Base-by-base conservation (phyloP, 1,284 basidiomycete genomes). In the Rhizopogon parksii region DNA sequence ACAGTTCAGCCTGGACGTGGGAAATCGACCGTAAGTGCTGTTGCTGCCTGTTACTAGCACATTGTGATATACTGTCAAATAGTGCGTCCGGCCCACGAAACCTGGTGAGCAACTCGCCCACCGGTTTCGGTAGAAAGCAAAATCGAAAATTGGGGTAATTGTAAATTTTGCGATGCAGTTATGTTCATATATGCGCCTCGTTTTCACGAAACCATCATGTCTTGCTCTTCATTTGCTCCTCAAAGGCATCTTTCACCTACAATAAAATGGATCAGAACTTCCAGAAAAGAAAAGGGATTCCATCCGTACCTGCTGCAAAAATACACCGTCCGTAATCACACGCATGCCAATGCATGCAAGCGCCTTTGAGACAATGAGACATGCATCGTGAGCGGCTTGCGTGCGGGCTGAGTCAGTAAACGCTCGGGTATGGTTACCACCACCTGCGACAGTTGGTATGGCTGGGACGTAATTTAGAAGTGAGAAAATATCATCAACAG, bases 1-100 rank as follows among this genome's bases (percentile, higher is more conserved):
- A 80, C 46, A 70, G 76, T 14, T 81, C 79, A 30, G 73, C 79
- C 3, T 83, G 77, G 79, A 80, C 80, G n/a, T 83, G 81, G 78
- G 83, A 86, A 59, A 70, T 86, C 42, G 84, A 86, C 57, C 65
- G 82, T 81, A 59, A 71, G 79, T 64, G 25, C 4, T 6, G 9
- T 19, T 40, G 27, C 8, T 36, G 2, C 40, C 35, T 17, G 6
- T 12, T 32, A 15, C 27, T 34, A 48, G 6, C 9, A 5, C 21
- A 38, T 47, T 51, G 24, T 24, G n/a, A 7, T 40, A 11, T 40
- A 60, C 1, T 58, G 43, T 14, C n/a, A 9, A 30, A 30, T 35
- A 71, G 70, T 74, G 17, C 70, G 72, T 38, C 73, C 72, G n/a
- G 71, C 72, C 11, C 72, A 74, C 46, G 72, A 74, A 57, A 71